Conservation (phyloP, 768 basidiomycete genomes). For the Kwoniella newhampshirensis region DNA sequence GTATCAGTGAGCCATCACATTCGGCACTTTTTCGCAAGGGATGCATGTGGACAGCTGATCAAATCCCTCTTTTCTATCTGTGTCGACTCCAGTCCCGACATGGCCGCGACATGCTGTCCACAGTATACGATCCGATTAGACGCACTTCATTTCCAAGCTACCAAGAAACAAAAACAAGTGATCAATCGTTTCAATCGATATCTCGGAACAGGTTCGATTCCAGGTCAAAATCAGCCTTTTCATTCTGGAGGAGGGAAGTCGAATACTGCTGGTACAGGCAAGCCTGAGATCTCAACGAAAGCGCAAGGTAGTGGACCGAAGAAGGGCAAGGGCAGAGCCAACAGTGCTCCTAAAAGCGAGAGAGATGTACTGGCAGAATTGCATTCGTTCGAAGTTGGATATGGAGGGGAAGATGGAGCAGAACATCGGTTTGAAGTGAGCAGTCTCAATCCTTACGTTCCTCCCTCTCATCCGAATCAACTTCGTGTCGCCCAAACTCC, state of each 20-base stretch:
- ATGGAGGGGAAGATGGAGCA: conserved; percentile 21
- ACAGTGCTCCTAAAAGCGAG: conserved; percentile 24
- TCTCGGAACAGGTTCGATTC: conserved; percentile 55
- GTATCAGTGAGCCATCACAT: conserved; percentile 58
- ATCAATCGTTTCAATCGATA: conserved; percentile 45
- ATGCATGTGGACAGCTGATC: background rate
- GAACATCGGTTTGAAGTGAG: conserved; percentile 56
- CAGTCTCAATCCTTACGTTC: too few species aligned
- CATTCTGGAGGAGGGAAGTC: conserved; percentile 57
- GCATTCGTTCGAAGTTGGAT: conserved; percentile 61
- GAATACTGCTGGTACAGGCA: conserved; percentile 73
- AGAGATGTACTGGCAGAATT: conserved; percentile 57
- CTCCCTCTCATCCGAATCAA: too few species aligned
- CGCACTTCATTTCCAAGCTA: conserved; percentile 28
- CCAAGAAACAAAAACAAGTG: conserved; percentile 45
- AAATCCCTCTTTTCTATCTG: background rate
- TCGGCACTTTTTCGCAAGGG: background rate
- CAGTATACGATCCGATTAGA: conserved; percentile 79
- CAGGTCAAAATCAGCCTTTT: conserved; percentile 60
- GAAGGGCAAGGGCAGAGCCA: conserved; percentile 20
- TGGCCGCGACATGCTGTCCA: conserved; percentile 80
- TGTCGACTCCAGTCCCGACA: conserved; percentile 64
- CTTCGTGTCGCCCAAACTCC: too few species aligned
- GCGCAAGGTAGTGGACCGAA: conserved; percentile 14
- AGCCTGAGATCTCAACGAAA: background rate